Evolutionary conservation across 116 monocot genomes (phyloP), one percentile per base, ranked within the genome.

Genomic region (Papilionanthe hybrid): DNA sequence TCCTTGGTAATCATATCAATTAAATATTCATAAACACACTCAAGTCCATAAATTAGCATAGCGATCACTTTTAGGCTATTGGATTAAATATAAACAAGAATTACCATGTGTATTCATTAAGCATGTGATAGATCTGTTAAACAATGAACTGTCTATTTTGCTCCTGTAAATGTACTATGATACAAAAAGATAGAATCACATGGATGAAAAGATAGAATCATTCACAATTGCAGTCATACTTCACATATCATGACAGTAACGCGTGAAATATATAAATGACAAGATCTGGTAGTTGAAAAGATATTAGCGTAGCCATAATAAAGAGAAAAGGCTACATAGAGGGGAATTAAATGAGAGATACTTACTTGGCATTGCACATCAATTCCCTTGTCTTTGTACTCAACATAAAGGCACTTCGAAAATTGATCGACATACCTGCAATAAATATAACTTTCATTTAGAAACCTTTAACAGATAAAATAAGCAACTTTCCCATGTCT

Each of bases 331-430:
- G 9, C 63, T 63, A 5, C 23, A 63, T 25, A 25, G 63, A 63
- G 7, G 22, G 0, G 44, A 71, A 37, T 71, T 13, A 73, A 73
- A 44, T n/a, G 73, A 73, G 5, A 45, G 19, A 3, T 1, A 43
- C 44, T n/a, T 73, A 73, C 90, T 83, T 90, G 92, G 42, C 92
- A 92, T 41, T 90, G 92, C 53, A 92, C 94, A 83, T 94, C 94
- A 74, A 97, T 97, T 8, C 97, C 97, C 82, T 86, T 97, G 76
- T 83, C 81, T 87, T 90, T 92, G 76, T 94, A 94, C 76, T 97
- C 97, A 56, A 97, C 94, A 87, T 89, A 80, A 5, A 97, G 89
- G 83, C 87, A 85, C 81, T 88, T 90, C 17, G 97, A 97, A 83
- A 97, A 92, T 79, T 92, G 89, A 78, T 94, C 94, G 48, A 94